A percentile compares a stretch with the other conserved stretches of the same genome.
Conservation (phyloP, 306 rosid species). For the Luffa acutangula region DNA sequence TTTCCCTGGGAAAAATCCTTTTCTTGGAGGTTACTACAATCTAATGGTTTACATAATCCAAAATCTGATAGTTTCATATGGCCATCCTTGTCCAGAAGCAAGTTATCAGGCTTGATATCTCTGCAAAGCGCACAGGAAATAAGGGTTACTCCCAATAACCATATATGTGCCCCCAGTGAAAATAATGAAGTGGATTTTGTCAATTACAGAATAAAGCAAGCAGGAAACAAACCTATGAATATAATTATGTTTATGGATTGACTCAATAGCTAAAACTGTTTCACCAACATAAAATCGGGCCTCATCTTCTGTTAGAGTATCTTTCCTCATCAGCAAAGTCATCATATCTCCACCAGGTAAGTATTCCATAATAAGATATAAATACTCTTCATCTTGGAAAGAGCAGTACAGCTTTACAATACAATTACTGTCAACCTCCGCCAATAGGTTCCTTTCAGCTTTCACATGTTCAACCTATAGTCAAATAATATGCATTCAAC, state of each 20-base stretch:
- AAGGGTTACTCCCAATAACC: constrained; percentile 7
- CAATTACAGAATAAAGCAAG: constrained; percentile 8
- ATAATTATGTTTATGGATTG: constrained; percentile 93
- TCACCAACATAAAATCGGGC: constrained; percentile 95
- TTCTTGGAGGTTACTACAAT: constrained; percentile 91
- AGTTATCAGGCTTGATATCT: constrained; percentile 98
- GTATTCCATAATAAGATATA: constrained; percentile 98
- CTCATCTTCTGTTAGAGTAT: constrained; percentile 86
- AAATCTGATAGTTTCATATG: constrained; percentile 97
- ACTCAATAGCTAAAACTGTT: constrained; percentile 91
- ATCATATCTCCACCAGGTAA: constrained; percentile 99
- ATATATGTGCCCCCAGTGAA: not conserved
- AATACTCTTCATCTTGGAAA: constrained; percentile 87
- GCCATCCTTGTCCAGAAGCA: constrained; percentile 83
- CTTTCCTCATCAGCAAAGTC: constrained; percentile 98
- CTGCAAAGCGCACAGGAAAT: constrained; percentile 36
- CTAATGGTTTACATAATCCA: constrained; percentile 95
- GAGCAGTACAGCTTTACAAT: constrained; percentile 93
- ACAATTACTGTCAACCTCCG: constrained; percentile 98
- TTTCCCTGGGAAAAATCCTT: constrained; percentile 72
- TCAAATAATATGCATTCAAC: not conserved
- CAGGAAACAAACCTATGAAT: constrained; percentile 63
- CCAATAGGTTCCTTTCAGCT: constrained; percentile 97
- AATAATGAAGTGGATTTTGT: not conserved
- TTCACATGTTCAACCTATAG: constrained; percentile 94